Base-by-base conservation (phyloP, 1,284 basidiomycete species). In the Neolentinus lepideus region DNA sequence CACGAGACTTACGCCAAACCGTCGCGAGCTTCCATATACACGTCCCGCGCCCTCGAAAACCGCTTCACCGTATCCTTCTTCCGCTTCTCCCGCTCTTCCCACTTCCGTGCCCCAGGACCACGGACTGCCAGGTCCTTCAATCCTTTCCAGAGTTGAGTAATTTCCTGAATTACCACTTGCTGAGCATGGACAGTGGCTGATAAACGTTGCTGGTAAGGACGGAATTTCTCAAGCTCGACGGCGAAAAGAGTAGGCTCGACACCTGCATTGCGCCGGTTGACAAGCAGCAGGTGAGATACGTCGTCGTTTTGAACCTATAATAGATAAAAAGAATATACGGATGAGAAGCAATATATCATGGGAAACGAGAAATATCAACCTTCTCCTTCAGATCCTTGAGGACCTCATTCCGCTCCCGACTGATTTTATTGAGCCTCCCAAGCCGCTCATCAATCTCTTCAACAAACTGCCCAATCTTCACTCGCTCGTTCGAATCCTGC, bases 321-420 rank as follows among this genome's bases (percentile, higher is more conserved):
- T 36, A 19, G 45, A 51, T 16, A 36, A 57, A 16, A 54, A 54
- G 33, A 57, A 45, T 43, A 16, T 12, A 16, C 12, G n/a, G 38
- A 19, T 51, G 22, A 38, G 38, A 54, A 16, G 19, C 25, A 43
- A 11, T 52, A 2, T 27, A 9, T 12, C 35, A 12, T n/a, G 24
- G n/a, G 26, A 38, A 54, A 21, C 35, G 24, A 25, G 0, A 22
- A 12, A 25, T 11, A 51, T 57, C 25, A 52, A 90, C 91, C 80
- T 92, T 94, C 51, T 97, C 93, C 69, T 98, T 98, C 51, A 99
- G 76, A 67, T 98, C 94, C 67, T 91, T 92, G 51, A 99, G 74
- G 0, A 94, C 86, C 58, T 94, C 91, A 21, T 80, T 83, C 36
- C 96, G 78, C 70, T 98, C 95, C 56, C 84, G 81, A 46, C 86